phyloP scores from a whole-genome alignment of 2,329 filamentous ascomycete species.

The Microcyclospora tardicrescens region DNA sequence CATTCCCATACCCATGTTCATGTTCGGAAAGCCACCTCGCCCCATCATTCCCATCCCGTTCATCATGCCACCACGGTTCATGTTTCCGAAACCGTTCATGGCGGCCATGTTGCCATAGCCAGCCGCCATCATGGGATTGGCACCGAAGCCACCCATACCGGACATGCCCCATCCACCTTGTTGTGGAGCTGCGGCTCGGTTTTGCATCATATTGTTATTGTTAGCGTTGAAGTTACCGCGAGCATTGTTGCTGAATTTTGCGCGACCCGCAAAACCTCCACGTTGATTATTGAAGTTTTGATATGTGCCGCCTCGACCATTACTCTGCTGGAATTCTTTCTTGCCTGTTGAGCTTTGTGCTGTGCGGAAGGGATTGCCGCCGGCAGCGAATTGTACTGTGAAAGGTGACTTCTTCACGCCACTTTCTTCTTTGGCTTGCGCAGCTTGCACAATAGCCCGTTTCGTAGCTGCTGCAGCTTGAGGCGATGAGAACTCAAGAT shows the following conservation, averaged over 20 bases:
- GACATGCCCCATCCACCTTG: constrained; percentile 13
- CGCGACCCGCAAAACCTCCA: constrained; percentile 25
- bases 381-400: constrained; percentile 7
- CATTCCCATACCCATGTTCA: constrained; percentile 25
- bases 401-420: constrained; percentile 9
- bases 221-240: constrained; percentile 4
- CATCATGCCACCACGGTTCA: constrained; percentile 19
- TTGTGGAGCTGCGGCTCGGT: constrained; percentile 3
- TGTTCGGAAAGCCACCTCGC: constrained; percentile 7
- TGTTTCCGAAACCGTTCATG: constrained; percentile 31
- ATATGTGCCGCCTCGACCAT: constrained; percentile 12
- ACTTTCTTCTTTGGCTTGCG: constrained; percentile 7
- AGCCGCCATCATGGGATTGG: constrained; percentile 30
- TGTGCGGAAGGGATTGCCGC: constrained; percentile 72
- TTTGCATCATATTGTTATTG: constrained; percentile 3
- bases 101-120: constrained; percentile 28
- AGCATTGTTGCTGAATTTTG: constrained; percentile 13
- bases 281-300: constrained; percentile 32
- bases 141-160: constrained; percentile 28
- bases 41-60: constrained; percentile 15
- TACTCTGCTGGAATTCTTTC: constrained; percentile 21
- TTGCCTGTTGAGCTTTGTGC: constrained; percentile 33
- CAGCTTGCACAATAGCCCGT: constrained; percentile 53
- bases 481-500: constrained; percentile 69
- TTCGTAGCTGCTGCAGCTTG: constrained; percentile 81